Conservation (phyloP, 2,329 filamentous ascomycete species). For the Sporothrix globosa region DNA sequence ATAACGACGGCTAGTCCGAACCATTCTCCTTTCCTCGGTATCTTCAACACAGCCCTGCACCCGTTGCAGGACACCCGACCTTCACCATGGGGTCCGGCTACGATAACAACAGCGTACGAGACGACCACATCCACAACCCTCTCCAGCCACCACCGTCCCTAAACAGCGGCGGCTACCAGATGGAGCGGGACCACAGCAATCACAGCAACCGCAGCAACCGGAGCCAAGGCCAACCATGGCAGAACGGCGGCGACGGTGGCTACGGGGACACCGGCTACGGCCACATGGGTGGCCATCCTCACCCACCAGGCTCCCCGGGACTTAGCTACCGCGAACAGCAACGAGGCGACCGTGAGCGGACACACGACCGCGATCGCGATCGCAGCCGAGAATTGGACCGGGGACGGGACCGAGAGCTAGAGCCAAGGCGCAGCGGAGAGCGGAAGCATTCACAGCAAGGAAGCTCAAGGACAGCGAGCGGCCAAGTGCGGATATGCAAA, state of each 20-base stretch:
- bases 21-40: background rate
- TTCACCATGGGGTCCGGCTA: constrained; percentile 43
- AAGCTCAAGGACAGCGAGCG: constrained; percentile 60
- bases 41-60: background rate
- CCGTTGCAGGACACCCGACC: constrained; percentile 8
- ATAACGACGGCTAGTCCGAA: background rate
- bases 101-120: constrained; percentile 47
- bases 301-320: constrained; percentile 46
- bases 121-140: constrained; percentile 45
- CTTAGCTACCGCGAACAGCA: constrained; percentile 42
- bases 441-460: constrained; percentile 48
- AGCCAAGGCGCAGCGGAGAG: constrained; percentile 59
- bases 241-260: constrained; percentile 35
- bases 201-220: constrained; percentile 32
- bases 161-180: constrained; percentile 37
- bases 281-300: constrained; percentile 33
- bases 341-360: constrained; percentile 37
- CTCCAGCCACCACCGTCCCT: constrained; percentile 30
- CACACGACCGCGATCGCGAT: constrained; percentile 39
- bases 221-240: constrained; percentile 35
- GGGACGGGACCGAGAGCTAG: constrained; percentile 43
- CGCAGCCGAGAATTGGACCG: constrained; percentile 40
- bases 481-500: constrained; percentile 70
- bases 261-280: constrained; percentile 34
- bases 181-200: constrained; percentile 40